These are phyloP conservation scores for Nyssa sinensis DNA, from an alignment of 148 eudicot species.

Conservation along the genomic window DNA sequence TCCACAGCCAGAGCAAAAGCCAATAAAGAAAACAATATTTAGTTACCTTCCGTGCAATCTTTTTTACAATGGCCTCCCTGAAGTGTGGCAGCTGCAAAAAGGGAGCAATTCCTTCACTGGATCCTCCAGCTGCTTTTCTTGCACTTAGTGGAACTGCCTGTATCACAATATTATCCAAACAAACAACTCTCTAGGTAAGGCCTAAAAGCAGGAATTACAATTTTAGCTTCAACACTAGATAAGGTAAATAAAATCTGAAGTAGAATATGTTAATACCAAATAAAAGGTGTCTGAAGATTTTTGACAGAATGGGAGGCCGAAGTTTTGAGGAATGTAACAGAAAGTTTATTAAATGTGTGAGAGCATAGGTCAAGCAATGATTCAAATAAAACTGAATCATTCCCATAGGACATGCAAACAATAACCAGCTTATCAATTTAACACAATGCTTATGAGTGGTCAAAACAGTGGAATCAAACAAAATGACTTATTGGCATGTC, in stretches of 20 bases:
- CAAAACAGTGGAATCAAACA: not conserved
- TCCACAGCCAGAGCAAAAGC: not conserved
- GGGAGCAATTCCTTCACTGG: slow-evolving; percentile 50
- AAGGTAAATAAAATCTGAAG: not conserved
- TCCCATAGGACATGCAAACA: not conserved
- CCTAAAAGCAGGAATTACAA: not conserved
- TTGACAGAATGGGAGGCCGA: not conserved
- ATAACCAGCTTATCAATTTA: too few species aligned
- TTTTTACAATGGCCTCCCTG: slow-evolving; percentile 46
- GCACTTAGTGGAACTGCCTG: slow-evolving; percentile 66
- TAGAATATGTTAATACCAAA: not conserved
- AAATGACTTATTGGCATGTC: not conserved
- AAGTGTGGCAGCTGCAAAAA: slow-evolving; percentile 68
- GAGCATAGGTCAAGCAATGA: not conserved
- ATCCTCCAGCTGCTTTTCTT: slow-evolving; percentile 43
- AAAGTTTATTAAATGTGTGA: not conserved
- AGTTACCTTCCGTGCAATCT: slow-evolving; percentile 49
- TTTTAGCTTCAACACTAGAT: not conserved
- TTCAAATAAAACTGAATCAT: not conserved
- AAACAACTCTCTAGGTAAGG: not conserved
- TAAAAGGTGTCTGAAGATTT: not conserved
- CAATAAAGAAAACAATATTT: not conserved
- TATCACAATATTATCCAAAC: not conserved
- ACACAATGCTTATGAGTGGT: too few species aligned
- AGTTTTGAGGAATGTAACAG: not conserved